Evolutionary conservation across 306 rosid genomes (phyloP), one percentile per base, ranked within the genome.

Genomic region (Pterocarpus santalinus): DNA sequence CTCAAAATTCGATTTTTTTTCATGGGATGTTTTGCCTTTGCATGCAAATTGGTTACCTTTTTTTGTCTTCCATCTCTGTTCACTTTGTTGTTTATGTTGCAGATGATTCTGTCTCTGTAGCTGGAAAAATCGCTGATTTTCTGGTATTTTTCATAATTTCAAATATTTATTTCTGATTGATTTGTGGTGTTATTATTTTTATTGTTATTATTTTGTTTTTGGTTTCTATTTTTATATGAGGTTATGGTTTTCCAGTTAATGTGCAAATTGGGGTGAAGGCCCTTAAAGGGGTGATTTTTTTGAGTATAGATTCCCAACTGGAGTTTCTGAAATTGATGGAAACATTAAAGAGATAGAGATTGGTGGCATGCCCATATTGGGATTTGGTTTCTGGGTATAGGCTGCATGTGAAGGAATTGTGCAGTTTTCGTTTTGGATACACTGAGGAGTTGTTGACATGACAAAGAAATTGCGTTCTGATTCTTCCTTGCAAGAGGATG

Each of bases 71-170:
- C 28, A 22, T 22, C 65, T 41, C 17, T 84, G 41, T 46, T 73
- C 33, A 47, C 56, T 69, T 72, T 58, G 35, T 41, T 39, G 2
- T 14, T 82, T 1, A 0, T 47, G 72, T 5, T 81, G 81, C 90
- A 88, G 91, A 56, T 84, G 51, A 58, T 76, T 72, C 71, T 73
- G 79, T 65, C 84, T 80, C 84, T 81, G 80, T 78, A 74, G 78
- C 76, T 72, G 82, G 86, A 83, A 82, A 13, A 13, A 13, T 51
- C 28, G 80, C 75, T 67, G 80, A 78, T 63, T 82, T 44, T 64
- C 77, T 68, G 83, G 76, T 68, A 38, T 56, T 7, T 43, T 36
- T 60, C 11, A 10, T 58, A 81, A 72, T 43, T 70, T 60, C 38
- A 69, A 84, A 51, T 60, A 39, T 76, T 76, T 44, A 47, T 38